Evolutionary conservation across 2,329 filamentous ascomycete genomes (phyloP).

Genomic region (Arachnomyces sp.): DNA sequence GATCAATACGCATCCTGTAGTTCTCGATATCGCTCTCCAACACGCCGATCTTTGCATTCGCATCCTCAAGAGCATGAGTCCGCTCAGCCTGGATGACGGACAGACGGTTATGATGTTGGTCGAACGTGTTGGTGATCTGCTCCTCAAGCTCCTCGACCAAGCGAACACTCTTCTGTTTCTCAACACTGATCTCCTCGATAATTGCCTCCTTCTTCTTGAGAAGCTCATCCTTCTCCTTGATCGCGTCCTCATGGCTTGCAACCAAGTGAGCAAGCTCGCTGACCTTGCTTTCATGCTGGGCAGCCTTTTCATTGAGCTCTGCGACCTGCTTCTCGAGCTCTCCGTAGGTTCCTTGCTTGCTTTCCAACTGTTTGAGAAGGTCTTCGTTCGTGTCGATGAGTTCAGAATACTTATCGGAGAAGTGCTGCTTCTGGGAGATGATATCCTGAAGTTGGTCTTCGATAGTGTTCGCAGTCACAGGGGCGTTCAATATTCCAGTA

Average conservation of each 20-base stretch:
- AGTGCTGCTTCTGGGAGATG: conserved; percentile 33
- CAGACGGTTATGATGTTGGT: conserved; percentile 86
- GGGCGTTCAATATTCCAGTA: conserved; percentile 30
- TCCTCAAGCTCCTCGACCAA: conserved; percentile 95
- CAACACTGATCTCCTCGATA: conserved; percentile 45
- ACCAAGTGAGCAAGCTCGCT: conserved; percentile 46
- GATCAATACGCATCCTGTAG: conserved; percentile 47
- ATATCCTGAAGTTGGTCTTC: conserved; percentile 57
- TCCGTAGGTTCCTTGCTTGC: conserved; percentile 20
- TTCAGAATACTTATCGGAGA: conserved; percentile 35
- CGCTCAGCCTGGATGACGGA: conserved; percentile 72
- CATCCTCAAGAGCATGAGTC: conserved; percentile 68
- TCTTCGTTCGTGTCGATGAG: conserved; percentile 32
- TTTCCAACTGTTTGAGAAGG: conserved; percentile 30
- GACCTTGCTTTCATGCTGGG: conserved; percentile 44
- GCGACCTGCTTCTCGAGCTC: conserved; percentile 28
- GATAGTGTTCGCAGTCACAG: conserved; percentile 46
- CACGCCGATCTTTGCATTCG: conserved; percentile 53
- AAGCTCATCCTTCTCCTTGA: conserved; percentile 36
- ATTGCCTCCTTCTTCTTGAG: conserved; percentile 39
- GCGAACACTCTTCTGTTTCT: conserved; percentile 84
- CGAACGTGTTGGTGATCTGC: conserved; percentile 88
- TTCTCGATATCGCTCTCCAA: conserved; percentile 61
- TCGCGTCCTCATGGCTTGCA: conserved; percentile 38
- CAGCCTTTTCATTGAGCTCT: conserved; percentile 31